Percentiles rank a stretch among this genome's conserved stretches.
These are phyloP conservation scores for Termitomyces sp. DNA, from an alignment of 768 basidiomycete species.

Conservation along the genomic window DNA sequence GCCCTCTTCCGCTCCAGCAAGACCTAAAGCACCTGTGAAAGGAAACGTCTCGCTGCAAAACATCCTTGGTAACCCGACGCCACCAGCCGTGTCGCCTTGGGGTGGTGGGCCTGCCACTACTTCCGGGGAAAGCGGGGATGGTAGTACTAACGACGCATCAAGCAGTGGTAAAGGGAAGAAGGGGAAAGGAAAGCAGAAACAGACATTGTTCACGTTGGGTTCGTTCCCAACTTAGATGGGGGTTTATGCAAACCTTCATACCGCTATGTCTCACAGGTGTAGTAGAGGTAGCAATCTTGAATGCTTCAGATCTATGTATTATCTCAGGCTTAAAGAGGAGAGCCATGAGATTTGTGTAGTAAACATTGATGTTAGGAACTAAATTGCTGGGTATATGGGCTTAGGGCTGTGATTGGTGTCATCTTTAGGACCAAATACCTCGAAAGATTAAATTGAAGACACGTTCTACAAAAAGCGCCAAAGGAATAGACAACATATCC, in stretches of 20 bases:
- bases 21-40: slow-evolving; percentile 40
- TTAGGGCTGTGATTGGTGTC: not conserved
- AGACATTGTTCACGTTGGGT: slow-evolving; percentile 72
- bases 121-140: slow-evolving; percentile 7
- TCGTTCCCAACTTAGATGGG: slow-evolving; percentile 29
- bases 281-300: too few relatives aligned
- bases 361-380: too few relatives aligned
- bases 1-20: slow-evolving; percentile 36
- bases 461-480: too few relatives aligned
- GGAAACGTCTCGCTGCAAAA: slow-evolving; percentile 66
- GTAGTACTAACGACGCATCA: slow-evolving; percentile 3
- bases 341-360: not conserved
- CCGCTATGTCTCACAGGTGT: not conserved
- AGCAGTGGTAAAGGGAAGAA: slow-evolving; percentile 53
- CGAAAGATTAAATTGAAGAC: too few relatives aligned
- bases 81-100: slow-evolving; percentile 38
- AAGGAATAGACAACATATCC: too few relatives aligned
- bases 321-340: not conserved
- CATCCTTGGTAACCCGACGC: slow-evolving; percentile 48
- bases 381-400: too few relatives aligned
- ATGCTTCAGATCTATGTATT: not conserved
- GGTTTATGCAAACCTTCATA: not conserved
- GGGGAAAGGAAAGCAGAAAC: slow-evolving; percentile 78
- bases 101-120: slow-evolving; percentile 13
- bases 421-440: not conserved